phyloP scores from a whole-genome alignment of 768 basidiomycete species.

The Boletus tylopilopsis region DNA sequence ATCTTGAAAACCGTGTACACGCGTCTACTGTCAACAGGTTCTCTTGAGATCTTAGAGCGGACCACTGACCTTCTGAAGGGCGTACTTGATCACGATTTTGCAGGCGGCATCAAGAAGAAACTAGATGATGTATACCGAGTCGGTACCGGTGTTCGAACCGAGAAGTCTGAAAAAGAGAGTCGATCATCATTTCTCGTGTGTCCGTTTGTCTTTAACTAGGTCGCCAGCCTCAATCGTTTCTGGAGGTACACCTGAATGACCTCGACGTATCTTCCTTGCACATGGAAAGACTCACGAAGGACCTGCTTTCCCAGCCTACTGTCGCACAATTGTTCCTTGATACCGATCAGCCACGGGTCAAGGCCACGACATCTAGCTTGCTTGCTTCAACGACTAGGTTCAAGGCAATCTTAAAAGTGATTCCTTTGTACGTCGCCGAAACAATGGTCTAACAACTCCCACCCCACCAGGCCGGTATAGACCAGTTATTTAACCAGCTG shows the following conservation, averaged over 20 bases:
- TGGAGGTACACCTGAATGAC: slow-evolving; percentile 85
- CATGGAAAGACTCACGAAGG: slow-evolving; percentile 75
- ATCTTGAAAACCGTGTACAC: slow-evolving; percentile 82
- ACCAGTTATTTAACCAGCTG: slow-evolving; percentile 94
- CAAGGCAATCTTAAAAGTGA: slow-evolving; percentile 68
- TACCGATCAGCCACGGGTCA: slow-evolving; percentile 49
- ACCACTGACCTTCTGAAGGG: slow-evolving; percentile 64
- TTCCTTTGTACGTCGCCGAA: slow-evolving; percentile 12
- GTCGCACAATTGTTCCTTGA: slow-evolving; percentile 69
- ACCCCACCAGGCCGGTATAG: slow-evolving; percentile 80
- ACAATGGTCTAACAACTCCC: slow-evolving; percentile 2
- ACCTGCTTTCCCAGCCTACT: slow-evolving; percentile 49
- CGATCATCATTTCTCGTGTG: slow-evolving; percentile 79
- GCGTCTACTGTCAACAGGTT: slow-evolving; percentile 77
- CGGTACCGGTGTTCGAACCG: slow-evolving; percentile 50
- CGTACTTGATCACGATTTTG: slow-evolving; percentile 80
- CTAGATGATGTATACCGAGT: slow-evolving; percentile 84
- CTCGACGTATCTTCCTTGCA: slow-evolving; percentile 90
- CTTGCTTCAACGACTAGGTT: slow-evolving; percentile 59
- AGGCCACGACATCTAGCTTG: slow-evolving; percentile 46
- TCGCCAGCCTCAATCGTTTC: neutral
- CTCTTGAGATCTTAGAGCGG: slow-evolving; percentile 50
- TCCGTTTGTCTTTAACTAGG: slow-evolving; percentile 7
- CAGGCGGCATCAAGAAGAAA: slow-evolving; percentile 74
- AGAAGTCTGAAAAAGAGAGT: slow-evolving; percentile 79